Evolutionary conservation across 495 filamentous ascomycete genomes (phyloP).

Genomic region (Podospora bellae-mahoneyi): DNA sequence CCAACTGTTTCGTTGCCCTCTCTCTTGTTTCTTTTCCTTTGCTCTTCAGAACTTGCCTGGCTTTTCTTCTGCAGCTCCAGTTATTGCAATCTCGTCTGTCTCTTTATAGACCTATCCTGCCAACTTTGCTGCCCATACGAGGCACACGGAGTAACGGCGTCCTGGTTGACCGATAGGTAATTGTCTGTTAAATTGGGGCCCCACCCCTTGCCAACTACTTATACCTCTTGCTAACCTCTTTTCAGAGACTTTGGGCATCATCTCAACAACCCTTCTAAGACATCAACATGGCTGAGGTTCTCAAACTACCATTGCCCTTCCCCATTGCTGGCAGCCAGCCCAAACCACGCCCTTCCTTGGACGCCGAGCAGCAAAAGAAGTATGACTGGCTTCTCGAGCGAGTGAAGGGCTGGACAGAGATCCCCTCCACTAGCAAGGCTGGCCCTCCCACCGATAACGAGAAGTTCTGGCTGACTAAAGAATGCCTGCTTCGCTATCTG

Average conservation of each 20-base stretch:
- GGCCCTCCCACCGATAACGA: slow-evolving; percentile 73
- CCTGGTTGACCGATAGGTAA: neutral
- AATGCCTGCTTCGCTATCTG: slow-evolving; percentile 89
- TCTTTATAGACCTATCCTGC: neutral
- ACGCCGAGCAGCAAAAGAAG: slow-evolving; percentile 74
- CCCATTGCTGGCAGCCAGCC: slow-evolving; percentile 59
- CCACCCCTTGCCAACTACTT: neutral
- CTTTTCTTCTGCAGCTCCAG: neutral
- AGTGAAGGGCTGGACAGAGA: slow-evolving; percentile 65
- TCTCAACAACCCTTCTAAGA: slow-evolving; percentile 23
- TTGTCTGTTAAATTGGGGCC: slow-evolving; percentile 3
- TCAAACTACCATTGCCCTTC: slow-evolving; percentile 66
- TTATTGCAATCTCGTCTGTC: neutral
- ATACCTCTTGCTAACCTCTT: slow-evolving; percentile 1
- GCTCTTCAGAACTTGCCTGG: neutral
- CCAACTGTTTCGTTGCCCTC: neutral
- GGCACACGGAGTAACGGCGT: neutral
- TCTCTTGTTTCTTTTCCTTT: neutral
- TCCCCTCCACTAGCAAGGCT: slow-evolving; percentile 61
- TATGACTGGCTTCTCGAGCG: slow-evolving; percentile 69
- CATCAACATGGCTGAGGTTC: slow-evolving; percentile 38
- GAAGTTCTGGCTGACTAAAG: slow-evolving; percentile 82
- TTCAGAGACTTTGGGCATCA: neutral
- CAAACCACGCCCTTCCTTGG: slow-evolving; percentile 52
- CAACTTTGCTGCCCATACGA: neutral